Base-by-base conservation (phyloP, 768 basidiomycete genomes). In the Crepidotus variabilis region DNA sequence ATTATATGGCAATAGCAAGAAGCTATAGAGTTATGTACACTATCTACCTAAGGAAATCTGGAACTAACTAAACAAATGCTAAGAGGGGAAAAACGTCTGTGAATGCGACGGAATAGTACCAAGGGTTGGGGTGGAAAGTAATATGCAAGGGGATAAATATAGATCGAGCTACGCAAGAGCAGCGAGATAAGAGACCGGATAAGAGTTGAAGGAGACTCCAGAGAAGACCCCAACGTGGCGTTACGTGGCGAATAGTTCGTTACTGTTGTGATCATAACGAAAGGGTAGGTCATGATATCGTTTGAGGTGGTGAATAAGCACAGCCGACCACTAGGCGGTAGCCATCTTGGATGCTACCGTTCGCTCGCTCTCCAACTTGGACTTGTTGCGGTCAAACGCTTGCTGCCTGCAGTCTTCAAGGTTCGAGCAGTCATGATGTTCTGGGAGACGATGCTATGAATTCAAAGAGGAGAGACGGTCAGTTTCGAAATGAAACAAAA, bases 341-440 rank as follows among this genome's bases (percentile, higher is more conserved):
- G 87, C 87, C 81, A 94, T 86, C 86, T 93, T 94, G 67, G 88
- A 76, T 33, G 87, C 86, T 34, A 90, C 87, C 18, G 92, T 94
- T 72, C 88, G 85, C 73, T 94, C 92, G 63, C 86, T 85, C 79
- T 93, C 92, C 56, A 94, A 75, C 75, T 90, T 90, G 52, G 75
- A 79, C 83, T 94, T 93, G 78, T 94, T 94, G 66, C 83, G 80
- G 61, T 92, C 85, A 67, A 93, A 94, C 18, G 92, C 92, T 71
- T 91, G 87, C 70, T 92, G 88, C 60, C 87, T 78, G 74, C 92
- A 94, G 70, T 86, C 86, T 67, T 90, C 86, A 59, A 95, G 75
- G 59, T 92, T 88, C 61, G 83, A 81, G 75, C 92, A 95, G 54
- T 81, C 80, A 70, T 95, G 92, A 63, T 91, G 90, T 69, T 94